Evolutionary conservation across 352 stramenopile genomes (phyloP).

Genomic region (Phytophthora niederhauseri): DNA sequence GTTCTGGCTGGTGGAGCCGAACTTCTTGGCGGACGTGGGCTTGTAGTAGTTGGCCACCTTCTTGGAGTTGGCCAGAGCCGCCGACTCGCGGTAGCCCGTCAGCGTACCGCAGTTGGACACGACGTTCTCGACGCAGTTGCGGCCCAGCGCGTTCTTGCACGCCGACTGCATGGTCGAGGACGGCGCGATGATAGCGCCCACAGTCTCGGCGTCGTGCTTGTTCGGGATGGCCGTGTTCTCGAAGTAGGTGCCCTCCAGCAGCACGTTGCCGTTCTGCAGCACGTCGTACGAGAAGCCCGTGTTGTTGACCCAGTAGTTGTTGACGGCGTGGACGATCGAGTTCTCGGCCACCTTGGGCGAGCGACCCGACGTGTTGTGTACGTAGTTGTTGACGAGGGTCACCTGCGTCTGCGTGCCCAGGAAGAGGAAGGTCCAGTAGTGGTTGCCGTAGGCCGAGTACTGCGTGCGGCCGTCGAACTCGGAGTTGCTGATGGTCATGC

Average conservation of each 20-base stretch:
- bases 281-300: too few species aligned
- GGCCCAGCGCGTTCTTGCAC: constrained; percentile 11
- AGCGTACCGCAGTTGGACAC: constrained; percentile 22
- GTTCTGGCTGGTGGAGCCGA: constrained; percentile 11
- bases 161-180: too few species aligned
- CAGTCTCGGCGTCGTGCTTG: too few species aligned
- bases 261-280: too few species aligned
- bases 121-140: constrained; percentile 29
- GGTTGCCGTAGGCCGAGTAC: neutral
- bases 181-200: too few species aligned
- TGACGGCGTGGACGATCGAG: too few species aligned
- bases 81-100: constrained; percentile 16
- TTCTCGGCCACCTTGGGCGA: too few species aligned
- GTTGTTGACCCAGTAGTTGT: too few species aligned
- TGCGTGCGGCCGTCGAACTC: neutral
- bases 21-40: constrained; percentile 12
- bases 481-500: neutral
- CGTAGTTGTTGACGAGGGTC: neutral
- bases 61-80: constrained; percentile 17
- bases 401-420: neutral
- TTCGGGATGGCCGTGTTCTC: too few species aligned
- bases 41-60: constrained; percentile 20
- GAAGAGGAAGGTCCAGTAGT: neutral
- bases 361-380: too few species aligned
- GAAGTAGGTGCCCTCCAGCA: too few species aligned